Evolutionary conservation across 352 stramenopile species (phyloP).

Genomic region (Saprolegnia parasitica): DNA sequence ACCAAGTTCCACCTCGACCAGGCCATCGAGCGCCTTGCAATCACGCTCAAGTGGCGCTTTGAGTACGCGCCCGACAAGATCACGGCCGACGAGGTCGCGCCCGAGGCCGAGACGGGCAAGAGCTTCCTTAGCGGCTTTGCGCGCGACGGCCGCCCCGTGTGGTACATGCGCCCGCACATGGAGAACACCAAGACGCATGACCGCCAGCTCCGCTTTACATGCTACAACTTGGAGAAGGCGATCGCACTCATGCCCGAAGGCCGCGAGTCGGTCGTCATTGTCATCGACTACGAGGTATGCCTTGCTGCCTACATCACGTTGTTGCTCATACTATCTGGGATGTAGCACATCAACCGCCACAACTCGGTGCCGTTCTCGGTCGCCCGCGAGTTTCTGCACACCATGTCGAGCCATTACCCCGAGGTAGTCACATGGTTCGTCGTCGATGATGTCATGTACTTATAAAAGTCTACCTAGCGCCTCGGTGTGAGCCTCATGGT

Average conservation of each 20-base stretch:
- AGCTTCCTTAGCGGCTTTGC: slow-evolving; percentile 14
- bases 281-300: slow-evolving; percentile 19
- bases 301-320: background rate
- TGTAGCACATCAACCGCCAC: slow-evolving; percentile 11
- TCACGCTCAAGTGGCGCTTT: slow-evolving; percentile 6
- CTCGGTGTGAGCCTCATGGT: slow-evolving; percentile 9
- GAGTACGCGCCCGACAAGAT: slow-evolving; percentile 15
- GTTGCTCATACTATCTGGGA: background rate
- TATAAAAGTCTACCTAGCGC: slow-evolving; percentile 9
- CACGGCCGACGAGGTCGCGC: slow-evolving; percentile 3
- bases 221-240: slow-evolving; percentile 12
- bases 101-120: slow-evolving; percentile 11
- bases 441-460: no score
- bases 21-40: background rate
- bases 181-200: slow-evolving; percentile 12
- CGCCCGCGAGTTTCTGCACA: slow-evolving; percentile 7
- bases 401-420: slow-evolving; percentile 4
- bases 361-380: slow-evolving; percentile 11
- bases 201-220: slow-evolving; percentile 10
- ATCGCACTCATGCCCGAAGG: background rate
- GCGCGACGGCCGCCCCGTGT: slow-evolving; percentile 2
- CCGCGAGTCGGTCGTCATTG: slow-evolving; percentile 15
- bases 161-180: slow-evolving; percentile 12
- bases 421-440: no score
- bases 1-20: slow-evolving; percentile 16